Conservation (phyloP, 345 rosid genomes). For the Acer campestre region DNA sequence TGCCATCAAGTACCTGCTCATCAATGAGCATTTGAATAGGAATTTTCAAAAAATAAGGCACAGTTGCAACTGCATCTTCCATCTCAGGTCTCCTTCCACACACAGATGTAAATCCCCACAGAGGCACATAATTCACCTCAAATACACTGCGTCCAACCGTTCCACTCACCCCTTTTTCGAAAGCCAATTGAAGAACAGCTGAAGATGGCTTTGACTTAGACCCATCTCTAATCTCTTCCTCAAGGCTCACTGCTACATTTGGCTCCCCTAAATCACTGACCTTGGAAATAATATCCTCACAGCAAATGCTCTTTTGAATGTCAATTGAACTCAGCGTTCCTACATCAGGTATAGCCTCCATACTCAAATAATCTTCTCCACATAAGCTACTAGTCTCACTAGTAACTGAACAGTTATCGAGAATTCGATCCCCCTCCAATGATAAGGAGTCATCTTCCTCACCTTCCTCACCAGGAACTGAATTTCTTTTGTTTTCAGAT, state of each 20-base stretch:
- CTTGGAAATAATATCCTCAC: conserved; percentile 45
- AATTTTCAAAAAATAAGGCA: conserved; percentile 63
- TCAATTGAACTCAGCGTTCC: conserved; percentile 40
- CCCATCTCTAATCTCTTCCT: conserved; percentile 42
- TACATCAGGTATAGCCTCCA: conserved; percentile 49
- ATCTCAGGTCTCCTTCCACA: conserved; percentile 96
- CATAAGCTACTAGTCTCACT: conserved; percentile 79
- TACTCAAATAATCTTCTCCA: conserved; percentile 58
- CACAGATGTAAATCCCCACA: conserved; percentile 81
- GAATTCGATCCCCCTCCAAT: conserved; percentile 58
- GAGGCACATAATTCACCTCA: conserved; percentile 85
- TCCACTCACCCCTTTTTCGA: conserved; percentile 37
- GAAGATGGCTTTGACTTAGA: conserved; percentile 39
- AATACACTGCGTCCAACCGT: conserved; percentile 67
- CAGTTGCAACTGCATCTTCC: conserved; percentile 85
- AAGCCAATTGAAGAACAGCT: conserved; percentile 44
- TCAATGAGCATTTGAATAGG: conserved; percentile 82
- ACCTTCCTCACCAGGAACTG: conserved; percentile 40
- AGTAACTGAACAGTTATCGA: conserved; percentile 55
- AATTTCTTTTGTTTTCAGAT: conserved; percentile 38
- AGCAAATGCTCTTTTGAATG: conserved; percentile 38
- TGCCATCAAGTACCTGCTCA: conserved; percentile 53
- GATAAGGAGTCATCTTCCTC: conserved; percentile 67
- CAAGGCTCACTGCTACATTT: conserved; percentile 35
- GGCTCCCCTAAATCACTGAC: conserved; percentile 32